A percentile compares a stretch with the other conserved stretches of the same genome.
Conservation (phyloP, 345 rosid species). For the Punica granatum region DNA sequence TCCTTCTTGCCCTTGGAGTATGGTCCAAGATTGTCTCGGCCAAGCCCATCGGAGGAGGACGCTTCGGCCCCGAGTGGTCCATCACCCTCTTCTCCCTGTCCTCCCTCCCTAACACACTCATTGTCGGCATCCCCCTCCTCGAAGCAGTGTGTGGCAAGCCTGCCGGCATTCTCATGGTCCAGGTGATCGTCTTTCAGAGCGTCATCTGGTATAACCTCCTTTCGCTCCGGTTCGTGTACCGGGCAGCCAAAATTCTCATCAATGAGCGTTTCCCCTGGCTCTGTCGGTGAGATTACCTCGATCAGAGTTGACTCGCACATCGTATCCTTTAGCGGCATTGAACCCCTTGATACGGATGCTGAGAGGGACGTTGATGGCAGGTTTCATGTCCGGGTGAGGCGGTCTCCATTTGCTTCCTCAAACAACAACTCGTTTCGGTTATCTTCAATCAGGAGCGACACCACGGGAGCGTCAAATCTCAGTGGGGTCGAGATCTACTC, state of each 20-base stretch:
- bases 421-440: not conserved
- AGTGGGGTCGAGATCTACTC: conserved; percentile 12
- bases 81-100: conserved; percentile 13
- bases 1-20: too few relatives aligned
- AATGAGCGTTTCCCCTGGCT: conserved; percentile 1
- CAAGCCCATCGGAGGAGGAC: not conserved
- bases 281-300: not conserved
- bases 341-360: conserved; percentile 5
- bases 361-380: conserved; percentile 7
- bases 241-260: conserved; percentile 9
- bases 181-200: conserved; percentile 15
- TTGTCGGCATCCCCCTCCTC: conserved; percentile 17
- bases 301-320: conserved; percentile 10
- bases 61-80: conserved; percentile 11
- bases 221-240: conserved; percentile 8
- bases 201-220: conserved; percentile 10
- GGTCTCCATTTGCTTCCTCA: not conserved
- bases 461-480: not conserved
- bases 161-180: conserved; percentile 7
- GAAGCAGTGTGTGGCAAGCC: conserved; percentile 8
- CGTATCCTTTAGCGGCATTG: not conserved
- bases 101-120: conserved; percentile 16
- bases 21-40: not conserved
- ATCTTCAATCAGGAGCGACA: not conserved
- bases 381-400: conserved; percentile 6